A percentile compares a stretch with the other conserved stretches of the same genome.
Evolutionary conservation across 2,329 filamentous ascomycete species (phyloP).

Genomic region (Claviceps purpurea): DNA sequence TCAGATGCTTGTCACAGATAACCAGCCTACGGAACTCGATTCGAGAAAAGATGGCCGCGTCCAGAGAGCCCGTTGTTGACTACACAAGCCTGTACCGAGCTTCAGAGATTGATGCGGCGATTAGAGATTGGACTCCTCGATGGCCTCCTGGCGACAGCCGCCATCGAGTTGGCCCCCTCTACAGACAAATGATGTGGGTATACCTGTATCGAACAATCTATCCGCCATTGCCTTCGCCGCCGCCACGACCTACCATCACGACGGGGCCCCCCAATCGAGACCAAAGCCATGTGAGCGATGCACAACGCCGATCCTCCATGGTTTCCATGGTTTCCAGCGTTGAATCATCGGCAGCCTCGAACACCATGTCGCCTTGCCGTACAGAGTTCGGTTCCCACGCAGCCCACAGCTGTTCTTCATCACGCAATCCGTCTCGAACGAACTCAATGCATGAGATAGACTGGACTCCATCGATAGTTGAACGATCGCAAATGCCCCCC

Average conservation of each 20-base stretch:
- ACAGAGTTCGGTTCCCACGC: conserved; percentile 4
- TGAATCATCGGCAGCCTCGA: conserved; percentile 1
- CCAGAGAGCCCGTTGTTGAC: conserved; percentile 55
- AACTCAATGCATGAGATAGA: conserved; percentile 27
- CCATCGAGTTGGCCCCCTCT: conserved; percentile 41
- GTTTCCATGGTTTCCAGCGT: conserved; percentile 22
- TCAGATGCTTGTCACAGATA: conserved; percentile 66
- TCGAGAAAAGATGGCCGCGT: conserved; percentile 47
- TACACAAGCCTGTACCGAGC: conserved; percentile 61
- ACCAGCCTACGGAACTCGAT: conserved; percentile 65
- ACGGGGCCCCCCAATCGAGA: conserved; percentile 12
- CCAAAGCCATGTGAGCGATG: conserved; percentile 8
- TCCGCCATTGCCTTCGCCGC: conserved; percentile 31
- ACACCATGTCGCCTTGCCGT: neutral
- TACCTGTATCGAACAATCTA: conserved; percentile 50
- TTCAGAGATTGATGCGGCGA: conserved; percentile 59
- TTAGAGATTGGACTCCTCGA: conserved; percentile 59
- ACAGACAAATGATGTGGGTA: conserved; percentile 54
- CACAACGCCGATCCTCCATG: conserved; percentile 22
- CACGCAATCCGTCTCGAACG: conserved; percentile 24
- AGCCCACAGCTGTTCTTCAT: conserved; percentile 19
- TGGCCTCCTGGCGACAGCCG: conserved; percentile 46
- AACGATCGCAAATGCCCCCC: conserved; percentile 9
- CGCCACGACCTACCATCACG: conserved; percentile 19
- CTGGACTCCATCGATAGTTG: conserved; percentile 9